Conservation (phyloP, 495 filamentous ascomycete genomes). For the Lophium mytilinum region DNA sequence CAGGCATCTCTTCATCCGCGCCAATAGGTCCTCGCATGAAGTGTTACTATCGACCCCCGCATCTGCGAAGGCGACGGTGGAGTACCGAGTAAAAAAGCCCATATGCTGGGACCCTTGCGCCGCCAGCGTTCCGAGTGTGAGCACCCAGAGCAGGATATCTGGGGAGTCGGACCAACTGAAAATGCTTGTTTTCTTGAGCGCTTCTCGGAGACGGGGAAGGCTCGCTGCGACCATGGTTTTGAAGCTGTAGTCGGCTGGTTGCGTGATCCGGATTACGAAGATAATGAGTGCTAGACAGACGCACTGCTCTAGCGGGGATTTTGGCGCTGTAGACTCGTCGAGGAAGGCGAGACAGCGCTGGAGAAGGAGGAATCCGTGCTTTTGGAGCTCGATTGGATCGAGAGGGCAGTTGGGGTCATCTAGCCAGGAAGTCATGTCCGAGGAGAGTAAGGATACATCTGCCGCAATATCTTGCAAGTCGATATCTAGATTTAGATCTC, state of each 20-base stretch:
- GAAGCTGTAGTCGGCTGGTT: constrained; percentile 1
- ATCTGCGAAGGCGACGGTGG: constrained; percentile 10
- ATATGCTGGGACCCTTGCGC: constrained; percentile 13
- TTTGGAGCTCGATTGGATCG: constrained; percentile 24
- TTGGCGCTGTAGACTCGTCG: not conserved
- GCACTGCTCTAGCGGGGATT: constrained; percentile 14
- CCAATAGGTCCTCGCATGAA: constrained; percentile 11
- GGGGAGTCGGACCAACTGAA: constrained; percentile 13
- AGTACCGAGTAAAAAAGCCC: constrained; percentile 15
- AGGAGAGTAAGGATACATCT: constrained; percentile 10
- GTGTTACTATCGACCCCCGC: constrained; percentile 6
- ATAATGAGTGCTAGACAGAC: constrained; percentile 18
- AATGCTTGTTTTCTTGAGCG: constrained; percentile 2
- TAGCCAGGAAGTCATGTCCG: constrained; percentile 12
- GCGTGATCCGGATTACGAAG: constrained; percentile 9
- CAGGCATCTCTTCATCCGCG: constrained; percentile 14
- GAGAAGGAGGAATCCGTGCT: constrained; percentile 15
- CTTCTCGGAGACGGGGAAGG: constrained; percentile 9
- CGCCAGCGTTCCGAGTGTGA: constrained; percentile 18
- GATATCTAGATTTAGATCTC: constrained; percentile 8
- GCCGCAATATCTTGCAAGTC: constrained; percentile 12
- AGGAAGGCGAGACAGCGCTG: constrained; percentile 21
- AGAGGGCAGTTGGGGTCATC: constrained; percentile 16
- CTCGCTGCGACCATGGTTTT: constrained; percentile 10
- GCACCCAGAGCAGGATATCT: constrained; percentile 19